Percentiles rank a stretch among this genome's conserved stretches.
Conservation (phyloP, 1,284 basidiomycete species). For the Xerocomus minutiporus region DNA sequence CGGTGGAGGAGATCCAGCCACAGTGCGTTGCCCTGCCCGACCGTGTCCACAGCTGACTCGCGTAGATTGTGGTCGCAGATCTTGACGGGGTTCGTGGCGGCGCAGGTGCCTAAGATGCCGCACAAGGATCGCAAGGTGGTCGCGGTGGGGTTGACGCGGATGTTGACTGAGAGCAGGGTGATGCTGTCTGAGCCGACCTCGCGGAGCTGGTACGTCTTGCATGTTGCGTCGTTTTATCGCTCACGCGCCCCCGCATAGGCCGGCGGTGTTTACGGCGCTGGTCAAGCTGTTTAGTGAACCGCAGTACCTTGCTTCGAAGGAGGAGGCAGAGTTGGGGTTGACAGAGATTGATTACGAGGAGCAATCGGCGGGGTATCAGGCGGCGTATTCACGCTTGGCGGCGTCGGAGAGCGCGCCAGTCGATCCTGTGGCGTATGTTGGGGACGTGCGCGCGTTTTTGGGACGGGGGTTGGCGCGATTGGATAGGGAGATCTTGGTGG, state of each 20-base stretch:
- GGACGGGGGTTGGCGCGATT: conserved; percentile 41
- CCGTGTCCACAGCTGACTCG: neutral
- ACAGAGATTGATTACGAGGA: conserved; percentile 88
- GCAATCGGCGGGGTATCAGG: conserved; percentile 88
- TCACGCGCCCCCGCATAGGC: conserved; percentile 43
- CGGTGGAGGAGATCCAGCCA: conserved; percentile 82
- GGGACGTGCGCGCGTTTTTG: conserved; percentile 51
- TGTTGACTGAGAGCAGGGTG: conserved; percentile 69
- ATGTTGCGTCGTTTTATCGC: neutral
- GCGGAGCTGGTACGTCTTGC: conserved; percentile 58
- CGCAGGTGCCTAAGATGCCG: conserved; percentile 77
- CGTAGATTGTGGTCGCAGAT: conserved; percentile 82
- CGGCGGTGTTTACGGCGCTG: conserved; percentile 63
- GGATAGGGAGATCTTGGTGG: conserved; percentile 33
- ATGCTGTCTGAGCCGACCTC: conserved; percentile 67
- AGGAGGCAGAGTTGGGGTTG: conserved; percentile 40
- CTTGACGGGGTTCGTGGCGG: conserved; percentile 73
- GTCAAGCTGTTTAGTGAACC: conserved; percentile 75
- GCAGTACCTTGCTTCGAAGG: conserved; percentile 55
- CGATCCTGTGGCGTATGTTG: conserved; percentile 61
- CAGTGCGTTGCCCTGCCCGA: conserved; percentile 44
- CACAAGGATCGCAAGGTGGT: conserved; percentile 81
- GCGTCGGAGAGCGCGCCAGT: conserved; percentile 57
- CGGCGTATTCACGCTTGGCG: conserved; percentile 86
- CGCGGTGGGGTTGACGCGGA: conserved; percentile 75